Base-by-base conservation (phyloP, 345 rosid genomes). In the Ceriops decandra region DNA sequence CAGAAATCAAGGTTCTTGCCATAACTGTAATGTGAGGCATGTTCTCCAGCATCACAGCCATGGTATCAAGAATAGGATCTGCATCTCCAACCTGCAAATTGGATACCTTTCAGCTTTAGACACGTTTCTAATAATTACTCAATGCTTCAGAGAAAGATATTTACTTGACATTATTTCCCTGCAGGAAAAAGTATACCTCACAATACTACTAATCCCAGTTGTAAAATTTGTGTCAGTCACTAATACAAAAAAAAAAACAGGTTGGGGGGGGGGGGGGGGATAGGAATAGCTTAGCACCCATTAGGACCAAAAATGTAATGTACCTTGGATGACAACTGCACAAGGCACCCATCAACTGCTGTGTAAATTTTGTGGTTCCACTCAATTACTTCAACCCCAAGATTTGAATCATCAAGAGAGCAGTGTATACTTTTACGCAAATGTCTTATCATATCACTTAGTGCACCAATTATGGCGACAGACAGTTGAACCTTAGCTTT, bases 31-130 rank as follows among this genome's bases (percentile, higher is more conserved):
- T 85, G 63, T 70, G 83, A 76, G 95, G 81, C 79, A 87, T 82
- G 77, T 87, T 89, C 87, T 89, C 95, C 68, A 89, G 70, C 90
- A 87, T 87, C 54, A 84, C 85, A 77, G 95, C 95, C 95, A 89
- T 87, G 67, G 83, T 81, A 71, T 89, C 95, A 74, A 84, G 88
- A n/a, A 89, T 75, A 56, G 90, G 92, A 77, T 86, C 88, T 70
- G 95, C 92, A 79, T 89, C 95, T 79, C 95, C 90, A 60, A 86
- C 84, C 95, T 88, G 77, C 62, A 69, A 16, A 73, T 74, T 70
- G 32, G 24, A 76, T 16, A 36, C 53, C 49, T 53, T 66, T 80
- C 74, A 74, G 72, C 61, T 30, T 53, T 60, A 53, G 31, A 74
- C 47, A 47, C 27, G 13, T 24, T 52, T 38, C 59, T 54, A 56